A percentile compares a stretch with the other conserved stretches of the same genome.
Conservation (phyloP, 352 stramenopile genomes). For the Pythium rishiriense region DNA sequence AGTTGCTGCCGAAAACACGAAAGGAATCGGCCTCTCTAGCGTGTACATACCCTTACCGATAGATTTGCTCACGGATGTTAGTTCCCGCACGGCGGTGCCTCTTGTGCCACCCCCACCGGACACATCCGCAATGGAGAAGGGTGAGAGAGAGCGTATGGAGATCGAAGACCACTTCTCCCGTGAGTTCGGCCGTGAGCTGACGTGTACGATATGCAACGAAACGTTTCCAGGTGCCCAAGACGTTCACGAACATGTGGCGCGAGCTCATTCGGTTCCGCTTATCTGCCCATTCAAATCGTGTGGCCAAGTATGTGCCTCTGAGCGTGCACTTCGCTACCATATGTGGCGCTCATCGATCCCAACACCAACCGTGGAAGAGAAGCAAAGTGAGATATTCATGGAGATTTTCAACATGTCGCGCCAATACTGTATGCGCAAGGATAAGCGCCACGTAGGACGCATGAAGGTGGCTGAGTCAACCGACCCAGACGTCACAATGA, state of each 20-base stretch:
- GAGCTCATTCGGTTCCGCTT: conserved; percentile 55
- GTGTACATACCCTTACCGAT: conserved; percentile 52
- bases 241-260: conserved; percentile 66
- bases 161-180: conserved; percentile 36
- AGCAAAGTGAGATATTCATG: conserved; percentile 63
- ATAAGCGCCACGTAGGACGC: conserved; percentile 45
- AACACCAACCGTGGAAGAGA: conserved; percentile 54
- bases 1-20: conserved; percentile 60
- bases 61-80: conserved; percentile 56
- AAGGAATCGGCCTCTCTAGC: conserved; percentile 58
- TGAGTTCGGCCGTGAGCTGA: conserved; percentile 36
- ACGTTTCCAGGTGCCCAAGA: conserved; percentile 18
- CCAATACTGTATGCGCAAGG: conserved; percentile 78
- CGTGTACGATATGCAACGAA: conserved; percentile 52
- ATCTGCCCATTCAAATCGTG: conserved; percentile 78
- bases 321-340: conserved; percentile 72
- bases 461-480: conserved; percentile 26
- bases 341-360: conserved; percentile 68
- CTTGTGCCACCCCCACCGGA: conserved; percentile 43
- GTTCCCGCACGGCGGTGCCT: conserved; percentile 44
- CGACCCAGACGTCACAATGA: conserved; percentile 26
- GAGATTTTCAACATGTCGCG: conserved; percentile 71
- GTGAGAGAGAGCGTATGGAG: conserved; percentile 41
- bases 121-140: conserved; percentile 40
- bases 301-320: conserved; percentile 62